Base-by-base conservation (phyloP, 1,284 basidiomycete species). In the Marasmius oreades region DNA sequence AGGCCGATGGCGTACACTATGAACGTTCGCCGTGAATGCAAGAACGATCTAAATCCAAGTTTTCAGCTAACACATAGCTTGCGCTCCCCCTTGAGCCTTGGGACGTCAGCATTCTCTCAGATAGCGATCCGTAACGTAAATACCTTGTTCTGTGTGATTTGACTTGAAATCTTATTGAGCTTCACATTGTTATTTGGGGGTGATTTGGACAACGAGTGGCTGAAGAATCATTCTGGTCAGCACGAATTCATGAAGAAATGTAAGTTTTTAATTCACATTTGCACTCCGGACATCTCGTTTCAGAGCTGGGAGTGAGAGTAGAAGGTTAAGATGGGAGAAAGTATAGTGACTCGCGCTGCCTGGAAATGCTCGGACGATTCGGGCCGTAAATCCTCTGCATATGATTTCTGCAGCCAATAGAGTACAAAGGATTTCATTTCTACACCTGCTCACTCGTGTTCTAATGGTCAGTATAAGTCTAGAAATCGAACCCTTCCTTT, bases 401-500 rank as follows among this genome's bases (percentile, higher is more conserved):
- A 10, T 31, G 28, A 31, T 31, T 10, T 31, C 28, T 10, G 28
- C 10, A 31, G 28, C 28, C 28, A 31, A 31, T 31, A 31, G 10
- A 31, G 10, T 31, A 31, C 28, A 31, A 31, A 31, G 28, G 28
- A 31, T 5, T 31, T 31, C 28, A 31, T 4, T 31, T 31, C 28
- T 31, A 4, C 28, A 31, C 28, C 10, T 31, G 28, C 28, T n/a
- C 12, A 37, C 12, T 37, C n/a, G 12, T 2, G n/a, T 37, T 37
- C 36, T 5, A 42, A 20, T 23, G 31, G 31, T 31, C 28, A 33
- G 26, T n/a, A 14, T 22, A 48, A 16, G 45, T 61, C 70, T 79
- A 94, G 68, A 95, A 95, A 60, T 95, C 93, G 66, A 95, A 92
- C 3, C 93, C 92, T 62, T 90, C 85, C 54, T 77, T 75, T 43